phyloP scores from a whole-genome alignment of 2,329 filamentous ascomycete genomes.

The Thielaviopsis euricoi region DNA sequence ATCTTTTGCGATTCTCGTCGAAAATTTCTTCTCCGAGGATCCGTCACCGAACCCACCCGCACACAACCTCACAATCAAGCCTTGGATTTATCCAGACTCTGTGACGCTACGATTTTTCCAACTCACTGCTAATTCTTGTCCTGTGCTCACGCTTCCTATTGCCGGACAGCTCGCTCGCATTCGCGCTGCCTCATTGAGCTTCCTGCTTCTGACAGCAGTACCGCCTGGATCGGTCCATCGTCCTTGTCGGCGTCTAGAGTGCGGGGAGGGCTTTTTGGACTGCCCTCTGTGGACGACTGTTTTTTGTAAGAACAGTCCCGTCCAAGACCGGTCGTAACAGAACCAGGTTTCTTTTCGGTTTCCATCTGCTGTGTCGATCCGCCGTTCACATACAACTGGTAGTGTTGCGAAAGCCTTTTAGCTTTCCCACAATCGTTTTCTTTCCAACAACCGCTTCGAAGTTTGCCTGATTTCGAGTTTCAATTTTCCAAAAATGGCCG shows the following conservation, averaged over 20 bases:
- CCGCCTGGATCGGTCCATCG: slow-evolving; percentile 7
- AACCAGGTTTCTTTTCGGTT: not conserved
- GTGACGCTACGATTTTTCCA: slow-evolving; percentile 1
- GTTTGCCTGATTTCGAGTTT: not conserved
- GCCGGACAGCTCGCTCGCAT: not conserved
- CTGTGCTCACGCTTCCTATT: not conserved
- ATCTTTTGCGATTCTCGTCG: slow-evolving; percentile 4
- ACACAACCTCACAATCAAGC: slow-evolving; percentile 1
- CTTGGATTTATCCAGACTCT: slow-evolving; percentile 5
- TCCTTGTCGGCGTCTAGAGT: slow-evolving; percentile 10
- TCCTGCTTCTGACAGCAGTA: slow-evolving; percentile 7
- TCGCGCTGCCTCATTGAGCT: not conserved
- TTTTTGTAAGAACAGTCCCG: not conserved
- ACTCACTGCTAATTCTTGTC: not conserved
- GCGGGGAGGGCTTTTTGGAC: slow-evolving; percentile 11
- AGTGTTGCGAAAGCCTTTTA: not conserved
- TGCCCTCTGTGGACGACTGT: slow-evolving; percentile 9
- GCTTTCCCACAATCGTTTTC: not conserved
- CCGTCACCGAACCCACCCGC: slow-evolving; percentile 8
- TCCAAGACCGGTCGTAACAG: not conserved
- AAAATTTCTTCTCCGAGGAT: slow-evolving; percentile 11
- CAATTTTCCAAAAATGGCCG: slow-evolving; percentile 29
- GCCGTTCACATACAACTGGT: not conserved
- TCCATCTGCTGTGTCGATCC: not conserved
- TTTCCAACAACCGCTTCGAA: not conserved